phyloP scores from a whole-genome alignment of 2,329 filamentous ascomycete genomes.

The Colletotrichum tofieldiae region DNA sequence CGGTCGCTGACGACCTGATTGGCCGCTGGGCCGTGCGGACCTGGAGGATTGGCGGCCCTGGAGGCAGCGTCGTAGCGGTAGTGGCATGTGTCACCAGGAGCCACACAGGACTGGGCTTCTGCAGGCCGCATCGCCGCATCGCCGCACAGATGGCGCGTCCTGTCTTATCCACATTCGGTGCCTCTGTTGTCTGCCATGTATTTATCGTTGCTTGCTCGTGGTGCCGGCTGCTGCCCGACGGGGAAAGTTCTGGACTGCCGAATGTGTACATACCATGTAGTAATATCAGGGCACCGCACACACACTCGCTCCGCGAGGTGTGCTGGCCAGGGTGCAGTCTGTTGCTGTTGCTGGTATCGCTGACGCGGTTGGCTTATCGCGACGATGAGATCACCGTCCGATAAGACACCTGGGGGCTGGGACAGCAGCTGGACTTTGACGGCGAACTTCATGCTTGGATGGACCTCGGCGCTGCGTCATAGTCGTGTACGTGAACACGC shows the following conservation, averaged over 20 bases:
- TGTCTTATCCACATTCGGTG: conserved; percentile 14
- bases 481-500: conserved; percentile 11
- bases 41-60: background rate
- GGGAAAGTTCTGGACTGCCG: no score
- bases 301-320: no score
- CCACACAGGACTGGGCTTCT: background rate
- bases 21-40: background rate
- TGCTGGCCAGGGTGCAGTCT: no score
- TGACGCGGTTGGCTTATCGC: background rate
- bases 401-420: background rate
- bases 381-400: background rate
- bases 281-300: no score
- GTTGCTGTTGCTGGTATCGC: background rate
- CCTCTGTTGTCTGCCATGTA: background rate
- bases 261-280: no score
- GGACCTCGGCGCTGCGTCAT: conserved; percentile 16
- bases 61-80: background rate
- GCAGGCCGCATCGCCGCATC: conserved; percentile 21
- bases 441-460: background rate
- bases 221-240: no score
- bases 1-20: background rate
- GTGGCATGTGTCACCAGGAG: conserved; percentile 9
- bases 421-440: background rate
- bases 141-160: conserved; percentile 38
- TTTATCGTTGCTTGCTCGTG: no score